Base-by-base conservation (phyloP, 2,329 filamentous ascomycete species). In the Hypoxylon sp. region DNA sequence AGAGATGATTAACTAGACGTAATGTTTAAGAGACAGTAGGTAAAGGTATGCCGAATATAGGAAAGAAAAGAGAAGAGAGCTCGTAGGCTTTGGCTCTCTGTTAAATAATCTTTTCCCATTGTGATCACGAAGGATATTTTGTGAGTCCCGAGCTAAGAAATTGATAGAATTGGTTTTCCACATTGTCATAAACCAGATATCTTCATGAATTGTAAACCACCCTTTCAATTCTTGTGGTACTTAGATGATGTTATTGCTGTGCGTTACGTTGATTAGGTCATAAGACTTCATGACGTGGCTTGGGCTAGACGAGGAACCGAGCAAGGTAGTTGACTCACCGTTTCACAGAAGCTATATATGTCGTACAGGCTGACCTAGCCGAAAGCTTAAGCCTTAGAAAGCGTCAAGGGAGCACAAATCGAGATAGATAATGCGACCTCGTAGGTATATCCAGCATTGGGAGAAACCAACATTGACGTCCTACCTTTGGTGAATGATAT, bases 381-480 rank as follows among this genome's bases (percentile, higher is more conserved):
- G 17, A 55, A 44, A 22, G 8, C 9, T 44, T n/a, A 24, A 55
- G 22, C 14, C 79, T 77, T 79, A 11, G 2, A 17, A 11, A 44
- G 17, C 8, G 17, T 22, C 17, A 44, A 17, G 17, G 17, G 17
- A 44, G 17, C 14, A 37, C 35, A 13, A 37, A 37, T 5, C 4
- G 33, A 37, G 3, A 14, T 37, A 14, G 33, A 13, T 14, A 37
- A 14, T 5, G 14, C 4, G n/a, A 37, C 14, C 6, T 31, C 29
- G 29, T 31, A 31, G 29, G 29, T 5, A 31, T 2, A 31, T 2
- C 29, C 29, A 37, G 5, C 14, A 10, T 37, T 13, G 14, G 14
- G 35, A 37, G 13, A 37, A 13, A 37, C 35, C 35, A 37, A 37
- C 35, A n/a, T n/a, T n/a, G n/a, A 5, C 29, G 29, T 31, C 29